Base-by-base conservation (phyloP, 495 filamentous ascomycete species). In the Neurospora tetrasperma region DNA sequence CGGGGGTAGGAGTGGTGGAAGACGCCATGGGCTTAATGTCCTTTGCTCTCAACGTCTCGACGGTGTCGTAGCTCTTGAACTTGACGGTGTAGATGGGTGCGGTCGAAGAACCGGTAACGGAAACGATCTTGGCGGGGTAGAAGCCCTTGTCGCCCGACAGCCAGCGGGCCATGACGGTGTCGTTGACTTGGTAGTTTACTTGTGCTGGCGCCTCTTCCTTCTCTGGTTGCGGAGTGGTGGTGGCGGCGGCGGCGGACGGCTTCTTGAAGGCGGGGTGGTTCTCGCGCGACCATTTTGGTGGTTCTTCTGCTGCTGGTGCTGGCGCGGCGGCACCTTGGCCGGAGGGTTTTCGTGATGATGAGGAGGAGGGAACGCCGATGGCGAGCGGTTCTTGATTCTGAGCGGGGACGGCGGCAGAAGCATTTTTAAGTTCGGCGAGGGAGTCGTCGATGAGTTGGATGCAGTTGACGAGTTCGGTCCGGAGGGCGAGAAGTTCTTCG, bases 121-220 rank as follows among this genome's bases (percentile, higher is more conserved):
- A 94, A 20, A 92, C 96, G 82, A 99, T 96, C 73, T 92, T 90
- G 46, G 96, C 96, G 41, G 93, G 91, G 84, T 98, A 98, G 86
- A 94, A 97, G 9, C 87, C 86, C 78, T 92, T 92, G 80, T 98
- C 96, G 54, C 93, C 95, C 5, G 93, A 91, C 42, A 91, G 84
- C 94, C 94, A 99, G 79, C 92, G 92, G 35, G 95, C 96, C 79
- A 96, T 85, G 44, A 97, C 92, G 41, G 85, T 90, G 78, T 98
- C 96, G 77, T 97, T 97, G 74, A 98, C 93, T 70, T 92, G 87
- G 80, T 94, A 97, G 4, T 66, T 66, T 16, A 38, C 54, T 27
- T 14, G 86, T 87, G 86, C 78, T 18, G 80, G 75, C 71, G 88
- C 84, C 62, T 82, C 80, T 38, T 84, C 82, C 54, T 86, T 75